Conservation (phyloP, 2,329 filamentous ascomycete genomes). For the Pseudogymnoascus sp. region DNA sequence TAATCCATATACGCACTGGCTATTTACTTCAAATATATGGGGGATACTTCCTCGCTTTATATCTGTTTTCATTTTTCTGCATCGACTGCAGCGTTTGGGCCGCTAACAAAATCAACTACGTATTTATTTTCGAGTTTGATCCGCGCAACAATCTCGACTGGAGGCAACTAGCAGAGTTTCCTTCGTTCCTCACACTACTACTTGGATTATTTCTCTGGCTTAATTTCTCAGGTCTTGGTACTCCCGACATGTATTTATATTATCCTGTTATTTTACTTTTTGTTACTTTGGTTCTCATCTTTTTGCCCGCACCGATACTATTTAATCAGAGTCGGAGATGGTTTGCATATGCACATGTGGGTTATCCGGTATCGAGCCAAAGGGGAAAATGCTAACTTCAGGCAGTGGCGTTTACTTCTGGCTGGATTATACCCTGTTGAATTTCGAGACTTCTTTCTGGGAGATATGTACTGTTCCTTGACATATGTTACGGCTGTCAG, state of each 20-base stretch:
- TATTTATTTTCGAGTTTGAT: conserved; percentile 95
- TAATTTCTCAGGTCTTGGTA: conserved; percentile 68
- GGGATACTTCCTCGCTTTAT: conserved; percentile 78
- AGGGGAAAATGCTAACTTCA: conserved; percentile 24
- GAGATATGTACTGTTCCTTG: conserved; percentile 94
- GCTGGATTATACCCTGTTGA: conserved; percentile 88
- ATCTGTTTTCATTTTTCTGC: conserved; percentile 76
- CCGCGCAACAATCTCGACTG: conserved; percentile 78
- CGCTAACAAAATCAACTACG: conserved; percentile 81
- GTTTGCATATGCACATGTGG: conserved; percentile 81
- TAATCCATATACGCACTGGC: conserved; percentile 44
- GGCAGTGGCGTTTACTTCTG: conserved; percentile 71
- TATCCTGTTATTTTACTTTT: conserved; percentile 76
- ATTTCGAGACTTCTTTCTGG: conserved; percentile 94
- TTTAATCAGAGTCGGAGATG: conserved; percentile 72
- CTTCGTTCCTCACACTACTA: conserved; percentile 71
- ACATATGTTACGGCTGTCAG: conserved; percentile 81
- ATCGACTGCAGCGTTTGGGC: conserved; percentile 79
- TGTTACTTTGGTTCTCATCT: conserved; percentile 57
- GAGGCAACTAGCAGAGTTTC: conserved; percentile 78
- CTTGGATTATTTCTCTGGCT: conserved; percentile 78
- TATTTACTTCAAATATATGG: conserved; percentile 84
- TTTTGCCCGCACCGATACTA: conserved; percentile 65
- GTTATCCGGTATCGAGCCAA: conserved; percentile 27
- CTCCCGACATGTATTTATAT: conserved; percentile 65